A percentile compares a stretch with the other conserved stretches of the same genome.
These are phyloP conservation scores for Cladophialophora bantiana DNA, from an alignment of 2,329 filamentous ascomycete genomes.

Conservation along the genomic window DNA sequence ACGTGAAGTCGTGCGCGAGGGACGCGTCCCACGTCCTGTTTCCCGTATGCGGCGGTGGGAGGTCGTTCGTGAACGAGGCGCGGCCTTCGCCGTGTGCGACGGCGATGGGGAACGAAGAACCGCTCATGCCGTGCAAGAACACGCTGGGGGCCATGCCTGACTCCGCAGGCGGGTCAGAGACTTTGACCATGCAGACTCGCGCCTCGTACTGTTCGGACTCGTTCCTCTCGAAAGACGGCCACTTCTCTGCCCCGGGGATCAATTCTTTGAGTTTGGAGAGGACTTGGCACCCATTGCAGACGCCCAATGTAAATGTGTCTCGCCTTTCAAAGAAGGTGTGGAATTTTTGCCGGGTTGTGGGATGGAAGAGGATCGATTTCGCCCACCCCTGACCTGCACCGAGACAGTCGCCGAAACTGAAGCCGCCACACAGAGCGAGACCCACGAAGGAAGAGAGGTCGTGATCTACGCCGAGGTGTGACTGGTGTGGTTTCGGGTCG, in stretches of 20 bases:
- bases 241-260: slow-evolving; percentile 80
- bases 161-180: slow-evolving; percentile 67
- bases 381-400: slow-evolving; percentile 98
- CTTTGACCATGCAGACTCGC: slow-evolving; percentile 82
- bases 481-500: slow-evolving; percentile 30
- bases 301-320: slow-evolving; percentile 90
- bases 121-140: slow-evolving; percentile 88
- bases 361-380: slow-evolving; percentile 87
- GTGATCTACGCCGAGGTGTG: slow-evolving; percentile 72
- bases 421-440: slow-evolving; percentile 92
- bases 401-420: slow-evolving; percentile 91
- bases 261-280: slow-evolving; percentile 80
- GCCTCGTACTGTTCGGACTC: slow-evolving; percentile 88
- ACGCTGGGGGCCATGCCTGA: slow-evolving; percentile 64
- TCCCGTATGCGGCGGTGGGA: slow-evolving; percentile 4
- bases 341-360: slow-evolving; percentile 77
- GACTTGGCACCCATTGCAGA: slow-evolving; percentile 99
- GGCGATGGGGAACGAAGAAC: slow-evolving; percentile 80
- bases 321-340: slow-evolving; percentile 82
- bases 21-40: slow-evolving; percentile 51
- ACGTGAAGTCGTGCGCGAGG: slow-evolving; percentile 58
- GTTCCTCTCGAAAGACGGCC: slow-evolving; percentile 89
- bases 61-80: slow-evolving; percentile 66
- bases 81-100: slow-evolving; percentile 92
- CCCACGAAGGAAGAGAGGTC: slow-evolving; percentile 84